These are phyloP conservation scores for Cryptococcus sp. DNA, from an alignment of 1,284 basidiomycete genomes.

Conservation along the genomic window DNA sequence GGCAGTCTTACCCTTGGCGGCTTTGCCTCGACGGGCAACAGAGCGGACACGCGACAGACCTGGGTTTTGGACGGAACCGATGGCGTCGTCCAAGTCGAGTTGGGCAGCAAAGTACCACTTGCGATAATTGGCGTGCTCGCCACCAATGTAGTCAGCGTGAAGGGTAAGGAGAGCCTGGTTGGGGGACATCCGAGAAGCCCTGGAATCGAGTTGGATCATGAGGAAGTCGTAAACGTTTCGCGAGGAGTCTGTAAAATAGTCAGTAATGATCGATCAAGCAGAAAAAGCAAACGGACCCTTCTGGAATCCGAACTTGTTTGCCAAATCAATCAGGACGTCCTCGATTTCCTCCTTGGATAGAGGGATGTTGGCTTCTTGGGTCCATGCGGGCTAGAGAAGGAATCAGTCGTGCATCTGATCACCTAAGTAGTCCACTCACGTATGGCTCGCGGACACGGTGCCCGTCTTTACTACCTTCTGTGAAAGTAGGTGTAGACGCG, in stretches of 20 bases:
- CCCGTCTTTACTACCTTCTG: slow-evolving; percentile 59
- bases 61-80: slow-evolving; percentile 89
- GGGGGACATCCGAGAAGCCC: slow-evolving; percentile 96
- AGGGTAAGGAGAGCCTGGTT: slow-evolving; percentile 92
- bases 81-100: slow-evolving; percentile 96
- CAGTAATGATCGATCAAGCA: neutral
- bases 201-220: slow-evolving; percentile 96
- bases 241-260: slow-evolving; percentile 57
- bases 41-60: slow-evolving; percentile 81
- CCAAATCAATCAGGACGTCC: slow-evolving; percentile 95
- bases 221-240: slow-evolving; percentile 86
- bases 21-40: slow-evolving; percentile 63
- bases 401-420: slow-evolving; percentile 41
- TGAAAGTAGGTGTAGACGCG: slow-evolving; percentile 53
- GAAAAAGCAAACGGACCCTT: slow-evolving; percentile 63
- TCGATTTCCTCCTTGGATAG: slow-evolving; percentile 99
- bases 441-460: slow-evolving; percentile 61
- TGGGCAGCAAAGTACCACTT: slow-evolving; percentile 99
- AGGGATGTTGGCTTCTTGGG: slow-evolving; percentile 85
- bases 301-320: slow-evolving; percentile 99
- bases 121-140: slow-evolving; percentile 93
- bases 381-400: slow-evolving; percentile 83
- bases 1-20: slow-evolving; percentile 52
- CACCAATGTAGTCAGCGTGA: slow-evolving; percentile 98
- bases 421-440: slow-evolving; percentile 59